Evolutionary conservation across 345 rosid species (phyloP), one percentile per base, ranked within the genome.

Genomic region (Syzygium grande): DNA sequence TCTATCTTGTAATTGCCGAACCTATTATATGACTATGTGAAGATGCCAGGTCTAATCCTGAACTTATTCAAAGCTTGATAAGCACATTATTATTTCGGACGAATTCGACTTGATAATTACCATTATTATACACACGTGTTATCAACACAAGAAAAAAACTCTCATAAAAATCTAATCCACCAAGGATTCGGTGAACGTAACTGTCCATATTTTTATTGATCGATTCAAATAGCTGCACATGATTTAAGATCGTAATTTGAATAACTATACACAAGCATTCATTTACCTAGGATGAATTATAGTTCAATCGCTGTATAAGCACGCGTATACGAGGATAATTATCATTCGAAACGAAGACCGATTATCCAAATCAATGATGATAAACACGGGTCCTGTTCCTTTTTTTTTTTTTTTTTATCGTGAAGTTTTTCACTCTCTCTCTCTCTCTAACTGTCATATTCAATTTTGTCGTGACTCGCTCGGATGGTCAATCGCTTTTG

Each of bases 151-250:
- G 79, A 9, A 68, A 34, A 68, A 34, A 41, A 41, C 41, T 61
- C 5, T 63, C 5, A 0, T 2, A 30, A 65, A 7, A 30, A 65
- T 30, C 11, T 65, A 30, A 34, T 56, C 3, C 25, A 8, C 4
- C 0, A 1, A 68, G 25, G 9, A 34, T 19, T 2, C 1, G 2
- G 3, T 34, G 17, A 17, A 17, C 11, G 7, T 3, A 2, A 17
- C 4, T 0, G 1, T 34, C 1, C 13, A 2, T 21, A 19, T 34
- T 73, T 3, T 34, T 9, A 17, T 8, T 1, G 7, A 17, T 34
- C 13, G 17, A 17, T 73, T 27, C n/a, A 23, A 22, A 22, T 23
- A 4, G n/a, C 3, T 58, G 2, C n/a, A 2, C n/a, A 58, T 19
- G 49, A 19, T 38, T 73, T 19, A 7, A 34, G 14, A 30, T 17